Base-by-base conservation (phyloP, 345 rosid species). In the Salix brachista region DNA sequence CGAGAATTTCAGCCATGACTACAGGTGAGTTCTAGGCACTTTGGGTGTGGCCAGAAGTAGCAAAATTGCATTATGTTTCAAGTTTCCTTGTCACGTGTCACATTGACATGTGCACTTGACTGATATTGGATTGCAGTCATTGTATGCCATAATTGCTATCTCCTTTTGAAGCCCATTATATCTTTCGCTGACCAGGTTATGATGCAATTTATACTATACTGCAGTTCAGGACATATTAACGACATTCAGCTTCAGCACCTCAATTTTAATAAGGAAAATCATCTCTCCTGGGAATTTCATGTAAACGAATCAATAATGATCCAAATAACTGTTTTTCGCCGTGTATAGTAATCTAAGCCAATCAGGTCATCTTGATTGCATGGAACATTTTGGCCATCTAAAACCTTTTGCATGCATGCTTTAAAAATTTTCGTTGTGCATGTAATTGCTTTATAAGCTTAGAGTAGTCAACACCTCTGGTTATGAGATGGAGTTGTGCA, bases 1-100 rank as follows among this genome's bases (percentile, higher is more conserved):
- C 65, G 90, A 92, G 89, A 91, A 76, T 77, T 85, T 94, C 87
- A 88, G 85, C 73, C 98, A 89, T 84, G 93, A 89, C 76, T 96
- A 96, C 87, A 90, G 87, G 99, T 96, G 88, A 86, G 89, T 77
- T 77, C 71, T 77, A 11, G 39, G 17, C 1, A 18, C 41, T 56
- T 70, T 66, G 39, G 75, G 19, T 56, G 1, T 74, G 50, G 66
- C n/a, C 73, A 41, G 36, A 71, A 77, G 66, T 60, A 69, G 66
- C 72, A 32, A 16, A 13, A 41, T 70, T 71, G 70, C 72, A 48
- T 46, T 36, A 10, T 54, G 42, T 42, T 44, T 23, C 19, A 61
- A 70, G 54, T 52, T 78, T 37, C 21, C 32, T 28, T 14, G 36
- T 64, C 8, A 18, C 10, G 1, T 13, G 16, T 60, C 42, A 10